Conservation (phyloP, 2,329 filamentous ascomycete genomes). For the Hypoxylon sp. region DNA sequence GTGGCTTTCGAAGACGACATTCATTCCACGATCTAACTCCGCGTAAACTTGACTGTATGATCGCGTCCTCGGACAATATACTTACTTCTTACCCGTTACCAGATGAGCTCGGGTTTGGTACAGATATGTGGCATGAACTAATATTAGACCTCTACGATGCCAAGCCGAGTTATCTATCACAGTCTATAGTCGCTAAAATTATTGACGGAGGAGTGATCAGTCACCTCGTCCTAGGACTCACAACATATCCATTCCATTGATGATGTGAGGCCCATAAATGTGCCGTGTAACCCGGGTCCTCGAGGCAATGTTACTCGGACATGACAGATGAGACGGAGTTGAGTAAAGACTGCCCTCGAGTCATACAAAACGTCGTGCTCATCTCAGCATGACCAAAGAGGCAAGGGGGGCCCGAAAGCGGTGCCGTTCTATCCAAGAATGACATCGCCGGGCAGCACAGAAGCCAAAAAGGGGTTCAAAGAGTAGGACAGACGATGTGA, state of each 20-base stretch:
- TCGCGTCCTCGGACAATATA: background rate
- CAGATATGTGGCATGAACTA: slow-evolving; percentile 17
- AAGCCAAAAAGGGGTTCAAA: slow-evolving; percentile 32
- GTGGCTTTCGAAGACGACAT: slow-evolving; percentile 4
- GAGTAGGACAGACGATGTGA: slow-evolving; percentile 38
- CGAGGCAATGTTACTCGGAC: slow-evolving; percentile 43
- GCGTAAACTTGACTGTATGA: background rate
- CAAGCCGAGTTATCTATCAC: background rate
- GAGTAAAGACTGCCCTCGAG: slow-evolving; percentile 37
- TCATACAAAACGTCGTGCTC: slow-evolving; percentile 42
- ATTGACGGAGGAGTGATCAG: slow-evolving; percentile 1
- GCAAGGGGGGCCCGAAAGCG: slow-evolving; percentile 42
- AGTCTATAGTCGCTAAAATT: background rate
- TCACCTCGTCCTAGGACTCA: slow-evolving; percentile 14
- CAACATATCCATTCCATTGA: slow-evolving; percentile 10
- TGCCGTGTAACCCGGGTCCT: slow-evolving; percentile 33
- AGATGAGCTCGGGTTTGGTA: slow-evolving; percentile 16
- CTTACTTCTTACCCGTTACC: slow-evolving; percentile 4
- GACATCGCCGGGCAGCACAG: slow-evolving; percentile 33
- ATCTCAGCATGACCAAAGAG: slow-evolving; percentile 42
- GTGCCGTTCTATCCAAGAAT: slow-evolving; percentile 41
- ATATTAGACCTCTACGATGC: slow-evolving; percentile 10
- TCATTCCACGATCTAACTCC: background rate
- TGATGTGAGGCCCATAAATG: slow-evolving; percentile 34
- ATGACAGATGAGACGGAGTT: slow-evolving; percentile 42